Conservation (phyloP, 2,329 filamentous ascomycete species). For the Elsinoe arachidis region DNA sequence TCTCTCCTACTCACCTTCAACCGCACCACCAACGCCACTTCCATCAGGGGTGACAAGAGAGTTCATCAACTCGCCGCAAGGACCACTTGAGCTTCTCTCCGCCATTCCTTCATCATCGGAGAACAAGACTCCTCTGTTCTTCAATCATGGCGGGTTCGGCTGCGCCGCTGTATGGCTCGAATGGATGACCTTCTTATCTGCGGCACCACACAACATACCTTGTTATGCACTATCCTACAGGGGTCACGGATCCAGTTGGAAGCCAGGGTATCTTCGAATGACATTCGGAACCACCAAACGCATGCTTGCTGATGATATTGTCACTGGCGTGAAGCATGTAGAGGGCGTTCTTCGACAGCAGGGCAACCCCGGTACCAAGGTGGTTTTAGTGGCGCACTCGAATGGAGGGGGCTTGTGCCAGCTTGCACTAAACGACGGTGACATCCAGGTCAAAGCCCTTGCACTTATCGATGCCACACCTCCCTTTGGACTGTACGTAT, state of each 20-base stretch:
- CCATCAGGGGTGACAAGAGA: not conserved
- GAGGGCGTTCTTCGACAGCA: not conserved
- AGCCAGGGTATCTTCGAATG: slow-evolving; percentile 1
- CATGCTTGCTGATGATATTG: not conserved
- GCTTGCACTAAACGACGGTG: slow-evolving; percentile 2
- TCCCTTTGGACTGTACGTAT: slow-evolving; percentile 5
- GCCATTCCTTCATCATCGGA: not conserved
- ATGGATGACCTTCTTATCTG: not conserved
- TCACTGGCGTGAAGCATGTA: not conserved
- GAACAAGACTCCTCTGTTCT: not conserved
- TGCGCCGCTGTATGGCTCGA: slow-evolving; percentile 1
- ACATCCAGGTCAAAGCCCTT: not conserved
- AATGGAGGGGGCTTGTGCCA: not conserved
- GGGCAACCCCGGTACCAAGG: not conserved
- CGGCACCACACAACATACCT: not conserved
- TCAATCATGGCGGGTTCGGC: not conserved
- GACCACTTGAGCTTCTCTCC: slow-evolving; percentile 1
- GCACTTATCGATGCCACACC: slow-evolving; percentile 4
- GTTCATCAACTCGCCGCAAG: not conserved
- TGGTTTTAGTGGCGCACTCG: not conserved
- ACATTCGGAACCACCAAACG: not conserved
- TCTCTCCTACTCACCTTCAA: not conserved
- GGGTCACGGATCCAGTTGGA: slow-evolving; percentile 6
- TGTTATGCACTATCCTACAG: not conserved
- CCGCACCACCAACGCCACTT: not conserved